Percentiles rank a stretch among this genome's conserved stretches.
Conservation (phyloP, 208 protist species). For the Vickermania spadyakhi region DNA sequence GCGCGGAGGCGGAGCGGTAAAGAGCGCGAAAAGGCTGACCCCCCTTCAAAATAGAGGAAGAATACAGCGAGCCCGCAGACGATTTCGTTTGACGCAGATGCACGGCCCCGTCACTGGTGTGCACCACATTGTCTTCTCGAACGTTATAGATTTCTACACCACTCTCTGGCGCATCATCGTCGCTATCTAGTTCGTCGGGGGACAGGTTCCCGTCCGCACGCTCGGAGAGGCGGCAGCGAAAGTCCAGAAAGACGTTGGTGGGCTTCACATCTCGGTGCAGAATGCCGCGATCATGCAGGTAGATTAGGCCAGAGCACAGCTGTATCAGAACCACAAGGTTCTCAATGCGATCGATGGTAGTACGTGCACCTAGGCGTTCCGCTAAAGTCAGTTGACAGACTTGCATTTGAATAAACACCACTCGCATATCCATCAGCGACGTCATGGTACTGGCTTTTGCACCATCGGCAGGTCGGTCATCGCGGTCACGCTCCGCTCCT, state of each 20-base stretch:
- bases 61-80: background rate
- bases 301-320: conserved; percentile 42
- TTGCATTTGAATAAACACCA: conserved; percentile 85
- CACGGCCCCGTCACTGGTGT: background rate
- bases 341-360: conserved; percentile 43
- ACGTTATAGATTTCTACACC: too few species aligned
- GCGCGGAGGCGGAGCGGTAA: background rate
- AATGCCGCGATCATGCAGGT: conserved; percentile 52
- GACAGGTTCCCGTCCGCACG: background rate
- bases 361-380: conserved; percentile 31
- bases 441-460: background rate
- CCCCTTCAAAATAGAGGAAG: background rate
- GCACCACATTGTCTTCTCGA: background rate
- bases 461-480: background rate
- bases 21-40: background rate
- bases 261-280: conserved; percentile 86
- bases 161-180: background rate
- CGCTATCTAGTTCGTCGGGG: background rate
- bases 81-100: background rate
- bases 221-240: conserved; percentile 33
- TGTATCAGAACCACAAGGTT: conserved; percentile 75
- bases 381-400: conserved; percentile 75
- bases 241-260: conserved; percentile 80
- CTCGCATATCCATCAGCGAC: conserved; percentile 22
- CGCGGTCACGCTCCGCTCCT: background rate